These are phyloP conservation scores for Pseudogymnoascus sp. DNA, from an alignment of 2,329 filamentous ascomycete genomes.

Conservation along the genomic window DNA sequence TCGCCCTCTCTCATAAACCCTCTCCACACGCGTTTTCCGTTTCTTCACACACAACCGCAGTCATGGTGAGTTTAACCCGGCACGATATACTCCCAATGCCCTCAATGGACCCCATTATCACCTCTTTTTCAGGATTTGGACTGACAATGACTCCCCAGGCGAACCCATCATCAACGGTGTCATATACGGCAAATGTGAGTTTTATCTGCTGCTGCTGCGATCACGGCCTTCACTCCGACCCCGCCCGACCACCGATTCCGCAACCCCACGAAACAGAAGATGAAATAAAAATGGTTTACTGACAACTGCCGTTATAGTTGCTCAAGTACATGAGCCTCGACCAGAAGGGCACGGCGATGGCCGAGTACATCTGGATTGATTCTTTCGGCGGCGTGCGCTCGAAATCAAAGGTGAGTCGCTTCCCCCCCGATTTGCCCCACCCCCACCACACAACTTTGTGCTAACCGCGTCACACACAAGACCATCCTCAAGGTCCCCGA, in stretches of 20 bases:
- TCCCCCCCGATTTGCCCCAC: slow-evolving; percentile 5
- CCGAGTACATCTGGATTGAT: slow-evolving; percentile 97
- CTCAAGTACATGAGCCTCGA: slow-evolving; percentile 85
- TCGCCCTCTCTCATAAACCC: background rate
- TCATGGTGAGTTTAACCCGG: slow-evolving; percentile 11
- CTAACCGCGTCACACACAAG: slow-evolving; percentile 31
- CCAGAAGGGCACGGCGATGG: slow-evolving; percentile 81
- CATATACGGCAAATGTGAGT: slow-evolving; percentile 34
- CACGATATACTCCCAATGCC: background rate
- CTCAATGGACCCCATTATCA: background rate
- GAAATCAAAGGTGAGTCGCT: slow-evolving; percentile 73
- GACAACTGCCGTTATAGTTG: slow-evolving; percentile 47
- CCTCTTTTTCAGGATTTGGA: slow-evolving; percentile 14
- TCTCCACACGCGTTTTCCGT: slow-evolving; percentile 2
- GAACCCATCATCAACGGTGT: slow-evolving; percentile 23
- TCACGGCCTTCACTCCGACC: slow-evolving; percentile 10
- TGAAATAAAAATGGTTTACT: background rate
- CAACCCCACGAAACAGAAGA: background rate
- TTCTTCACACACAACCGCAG: slow-evolving; percentile 10
- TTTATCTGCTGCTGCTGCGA: background rate
- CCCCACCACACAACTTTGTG: background rate
- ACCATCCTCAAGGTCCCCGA: slow-evolving; percentile 52
- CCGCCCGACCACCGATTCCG: background rate
- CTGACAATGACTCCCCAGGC: slow-evolving; percentile 18
- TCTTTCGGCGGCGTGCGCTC: slow-evolving; percentile 73